A percentile compares a stretch with the other conserved stretches of the same genome.
Evolutionary conservation across 1,139 yeast genomes (phyloP).

Genomic region (Kurtzmaniella quercitrusa): DNA sequence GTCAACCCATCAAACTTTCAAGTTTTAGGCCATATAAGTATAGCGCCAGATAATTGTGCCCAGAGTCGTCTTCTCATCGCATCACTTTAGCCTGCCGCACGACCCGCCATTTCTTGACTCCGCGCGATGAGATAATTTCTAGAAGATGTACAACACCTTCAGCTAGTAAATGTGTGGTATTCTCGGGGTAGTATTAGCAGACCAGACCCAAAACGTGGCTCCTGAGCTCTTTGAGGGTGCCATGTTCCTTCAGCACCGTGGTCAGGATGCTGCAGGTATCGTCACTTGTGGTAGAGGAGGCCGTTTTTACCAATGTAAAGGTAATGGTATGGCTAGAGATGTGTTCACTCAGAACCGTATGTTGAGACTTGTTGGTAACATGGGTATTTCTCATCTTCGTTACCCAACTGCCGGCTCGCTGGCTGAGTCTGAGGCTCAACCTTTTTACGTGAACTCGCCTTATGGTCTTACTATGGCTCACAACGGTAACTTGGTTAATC

Average conservation of each 20-base stretch:
- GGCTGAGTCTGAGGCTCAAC: constrained; percentile 97
- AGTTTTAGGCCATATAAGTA: neutral
- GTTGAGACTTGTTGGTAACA: constrained; percentile 78
- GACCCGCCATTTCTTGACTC: constrained; percentile 2
- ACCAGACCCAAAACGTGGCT: constrained; percentile 70
- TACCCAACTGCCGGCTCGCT: constrained; percentile 99
- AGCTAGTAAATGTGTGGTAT: constrained; percentile 79
- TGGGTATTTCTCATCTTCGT: constrained; percentile 93
- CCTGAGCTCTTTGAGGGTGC: constrained; percentile 92
- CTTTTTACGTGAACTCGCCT: constrained; percentile 96
- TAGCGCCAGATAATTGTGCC: neutral
- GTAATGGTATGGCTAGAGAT: constrained; percentile 98
- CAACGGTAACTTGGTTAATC: constrained; percentile 92
- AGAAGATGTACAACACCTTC: neutral
- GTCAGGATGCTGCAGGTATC: constrained; percentile 99
- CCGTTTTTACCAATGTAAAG: constrained; percentile 93
- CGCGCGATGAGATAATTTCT: constrained; percentile 1
- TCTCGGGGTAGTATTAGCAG: constrained; percentile 80
- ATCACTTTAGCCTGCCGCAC: neutral
- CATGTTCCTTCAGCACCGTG: constrained; percentile 92
- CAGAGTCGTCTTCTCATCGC: neutral
- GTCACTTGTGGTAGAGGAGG: constrained; percentile 95
- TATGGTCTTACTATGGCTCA: constrained; percentile 89
- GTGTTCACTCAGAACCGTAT: constrained; percentile 86
- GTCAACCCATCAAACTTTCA: neutral